Percentiles rank a stretch among this genome's conserved stretches.
Conservation (phyloP, 257 asterid species). For the Lantana camara region DNA sequence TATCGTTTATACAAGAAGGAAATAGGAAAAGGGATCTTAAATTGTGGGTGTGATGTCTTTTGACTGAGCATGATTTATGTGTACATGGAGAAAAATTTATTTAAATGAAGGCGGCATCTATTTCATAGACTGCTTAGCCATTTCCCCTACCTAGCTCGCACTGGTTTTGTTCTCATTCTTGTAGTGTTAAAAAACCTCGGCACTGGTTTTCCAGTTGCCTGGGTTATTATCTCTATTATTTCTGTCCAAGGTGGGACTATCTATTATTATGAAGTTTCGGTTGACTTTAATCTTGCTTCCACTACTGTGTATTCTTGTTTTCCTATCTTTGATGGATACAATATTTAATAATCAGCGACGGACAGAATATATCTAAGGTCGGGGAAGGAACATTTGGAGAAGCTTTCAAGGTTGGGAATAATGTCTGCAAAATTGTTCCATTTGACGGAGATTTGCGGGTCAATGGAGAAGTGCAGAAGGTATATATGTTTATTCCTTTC, state of each 20-base stretch:
- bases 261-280: constrained; percentile 14
- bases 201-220: constrained; percentile 11
- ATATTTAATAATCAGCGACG: constrained; percentile 51
- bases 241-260: neutral
- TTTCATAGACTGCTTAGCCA: constrained; percentile 13
- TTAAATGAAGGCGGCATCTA: constrained; percentile 21
- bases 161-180: constrained; percentile 4
- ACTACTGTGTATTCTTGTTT: constrained; percentile 7
- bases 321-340: constrained; percentile 20
- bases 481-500: constrained; percentile 27
- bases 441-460: constrained; percentile 78
- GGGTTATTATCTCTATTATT: constrained; percentile 14
- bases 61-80: neutral
- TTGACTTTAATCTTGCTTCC: constrained; percentile 5
- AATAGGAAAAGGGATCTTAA: constrained; percentile 17
- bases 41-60: constrained; percentile 20
- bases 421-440: constrained; percentile 96
- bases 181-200: constrained; percentile 7
- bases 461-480: constrained; percentile 95
- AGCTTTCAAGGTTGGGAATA: constrained; percentile 83
- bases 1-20: neutral
- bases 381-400: constrained; percentile 99
- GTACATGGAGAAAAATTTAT: constrained; percentile 22
- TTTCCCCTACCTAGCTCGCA: constrained; percentile 11
- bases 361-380: constrained; percentile 57